A percentile compares a stretch with the other conserved stretches of the same genome.
Evolutionary conservation across 2,329 filamentous ascomycete species (phyloP).

Genomic region (Harringtonia aguacate): DNA sequence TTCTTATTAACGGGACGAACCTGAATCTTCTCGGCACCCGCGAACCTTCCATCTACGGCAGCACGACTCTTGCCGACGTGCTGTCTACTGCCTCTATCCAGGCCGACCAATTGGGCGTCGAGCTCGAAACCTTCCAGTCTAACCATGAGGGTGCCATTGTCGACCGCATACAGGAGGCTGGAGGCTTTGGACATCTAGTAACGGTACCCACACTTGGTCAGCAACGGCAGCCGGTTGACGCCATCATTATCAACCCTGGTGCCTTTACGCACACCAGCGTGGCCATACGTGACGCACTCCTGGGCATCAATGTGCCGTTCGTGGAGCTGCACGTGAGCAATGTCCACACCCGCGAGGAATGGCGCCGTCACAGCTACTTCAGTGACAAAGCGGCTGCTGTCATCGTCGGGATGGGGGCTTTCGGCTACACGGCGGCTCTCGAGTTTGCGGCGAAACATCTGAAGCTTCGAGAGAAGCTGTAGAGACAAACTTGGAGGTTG

Average conservation of each 20-base stretch:
- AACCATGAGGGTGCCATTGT: constrained; percentile 70
- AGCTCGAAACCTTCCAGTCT: constrained; percentile 56
- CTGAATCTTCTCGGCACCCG: constrained; percentile 69
- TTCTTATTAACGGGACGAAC: constrained; percentile 74
- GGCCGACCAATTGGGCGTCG: constrained; percentile 32
- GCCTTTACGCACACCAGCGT: constrained; percentile 69
- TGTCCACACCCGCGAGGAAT: constrained; percentile 60
- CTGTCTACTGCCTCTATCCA: constrained; percentile 36
- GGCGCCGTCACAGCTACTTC: constrained; percentile 59
- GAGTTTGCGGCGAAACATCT: constrained; percentile 40
- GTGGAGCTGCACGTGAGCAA: constrained; percentile 71
- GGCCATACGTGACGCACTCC: constrained; percentile 62
- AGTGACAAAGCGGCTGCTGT: constrained; percentile 67
- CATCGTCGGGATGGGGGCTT: constrained; percentile 57
- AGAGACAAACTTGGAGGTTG: constrained; percentile 5
- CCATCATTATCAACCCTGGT: constrained; percentile 65
- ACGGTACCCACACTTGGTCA: neutral
- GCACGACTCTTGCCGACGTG: constrained; percentile 55
- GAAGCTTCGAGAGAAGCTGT: constrained; percentile 22
- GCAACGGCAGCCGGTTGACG: constrained; percentile 32
- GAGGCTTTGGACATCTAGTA: neutral
- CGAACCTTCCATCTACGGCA: constrained; percentile 65
- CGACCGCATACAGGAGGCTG: constrained; percentile 52
- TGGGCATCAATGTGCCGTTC: constrained; percentile 60
- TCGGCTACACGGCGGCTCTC: constrained; percentile 50